Base-by-base conservation (phyloP, 495 filamentous ascomycete genomes). In the Podospora appendiculata region DNA sequence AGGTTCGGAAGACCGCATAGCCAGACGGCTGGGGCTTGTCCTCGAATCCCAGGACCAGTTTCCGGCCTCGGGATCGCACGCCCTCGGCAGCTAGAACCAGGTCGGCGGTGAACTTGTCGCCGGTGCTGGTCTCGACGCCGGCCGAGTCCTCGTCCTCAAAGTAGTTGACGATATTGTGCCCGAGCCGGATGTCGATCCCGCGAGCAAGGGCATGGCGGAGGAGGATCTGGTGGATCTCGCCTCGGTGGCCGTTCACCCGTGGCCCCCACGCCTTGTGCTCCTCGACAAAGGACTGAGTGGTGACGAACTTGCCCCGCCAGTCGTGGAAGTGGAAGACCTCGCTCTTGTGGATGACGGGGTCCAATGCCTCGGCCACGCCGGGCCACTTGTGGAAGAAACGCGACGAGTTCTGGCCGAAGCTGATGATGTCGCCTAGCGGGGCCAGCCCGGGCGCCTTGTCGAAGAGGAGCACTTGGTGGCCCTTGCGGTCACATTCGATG, bases 401-500 rank as follows among this genome's bases (percentile, higher is more conserved):
- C 18, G 65, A 65, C 8, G 63, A 62, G 52, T 71, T 75, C 11
- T 67, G 65, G 10, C 72, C 74, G 48, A 76, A 73, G 14, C 64
- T 72, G 54, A 77, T 79, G 48, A 71, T 68, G 50, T 73, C 72
- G 19, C 69, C 70, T 7, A 75, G 65, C 3, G 66, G 56, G 68
- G 62, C 57, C 65, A 51, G 41, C 14, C 9, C 71, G 6, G 66
- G 52, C 47, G 68, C 69, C 42, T 74, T 71, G 59, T 83, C 80
- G 32, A 80, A 66, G 11, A 51, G 41, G 32, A 34, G 19, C 9
- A 84, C 83, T 33, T 58, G 63, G 54, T 85, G 80, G 4, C 82
- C 83, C 61, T 87, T 82, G 42, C 79, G 74, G 38, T 75, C 64
- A 51, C 79, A 82, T 63, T 86, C 82, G 49, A 85, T 79, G 36